Percentiles rank a stretch among this genome's conserved stretches.
phyloP scores from a whole-genome alignment of 148 eudicot species.

The Camellia granthamiana region DNA sequence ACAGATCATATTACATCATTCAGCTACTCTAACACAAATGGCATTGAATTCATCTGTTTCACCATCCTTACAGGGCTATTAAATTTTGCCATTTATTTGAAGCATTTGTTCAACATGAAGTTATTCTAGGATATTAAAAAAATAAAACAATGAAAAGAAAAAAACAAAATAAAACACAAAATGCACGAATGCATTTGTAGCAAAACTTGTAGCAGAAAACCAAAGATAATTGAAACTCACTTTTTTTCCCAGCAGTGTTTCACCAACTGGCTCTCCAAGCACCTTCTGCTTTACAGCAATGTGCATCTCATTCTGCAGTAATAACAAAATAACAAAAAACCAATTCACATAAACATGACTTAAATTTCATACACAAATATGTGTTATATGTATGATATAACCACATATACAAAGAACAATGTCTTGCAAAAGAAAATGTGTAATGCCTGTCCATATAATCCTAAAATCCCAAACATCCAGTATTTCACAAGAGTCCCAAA shows the following conservation, averaged over 20 bases:
- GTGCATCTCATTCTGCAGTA: slow-evolving; percentile 74
- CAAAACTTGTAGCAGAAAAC: background rate
- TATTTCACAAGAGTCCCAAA: background rate
- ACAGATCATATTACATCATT: background rate
- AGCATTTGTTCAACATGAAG: background rate
- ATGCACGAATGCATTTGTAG: background rate
- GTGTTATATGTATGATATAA: background rate
- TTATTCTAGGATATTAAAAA: background rate
- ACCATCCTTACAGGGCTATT: background rate
- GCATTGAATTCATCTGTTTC: background rate
- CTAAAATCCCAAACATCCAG: slow-evolving; percentile 5
- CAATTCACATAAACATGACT: background rate
- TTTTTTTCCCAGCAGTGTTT: slow-evolving; percentile 80
- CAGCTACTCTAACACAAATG: slow-evolving; percentile 2
- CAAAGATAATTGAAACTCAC: slow-evolving; percentile 36
- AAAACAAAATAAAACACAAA: background rate
- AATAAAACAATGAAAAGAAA: slow-evolving; percentile 3
- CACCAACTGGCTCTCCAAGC: slow-evolving; percentile 85
- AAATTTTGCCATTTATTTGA: background rate
- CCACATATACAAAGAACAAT: background rate
- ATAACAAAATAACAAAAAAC: background rate
- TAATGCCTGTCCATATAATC: background rate
- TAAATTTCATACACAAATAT: background rate
- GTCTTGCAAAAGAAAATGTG: background rate
- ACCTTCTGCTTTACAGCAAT: slow-evolving; percentile 54